These are phyloP conservation scores for Bondarzewia mesenterica DNA, from an alignment of 1,284 basidiomycete genomes.

Conservation along the genomic window DNA sequence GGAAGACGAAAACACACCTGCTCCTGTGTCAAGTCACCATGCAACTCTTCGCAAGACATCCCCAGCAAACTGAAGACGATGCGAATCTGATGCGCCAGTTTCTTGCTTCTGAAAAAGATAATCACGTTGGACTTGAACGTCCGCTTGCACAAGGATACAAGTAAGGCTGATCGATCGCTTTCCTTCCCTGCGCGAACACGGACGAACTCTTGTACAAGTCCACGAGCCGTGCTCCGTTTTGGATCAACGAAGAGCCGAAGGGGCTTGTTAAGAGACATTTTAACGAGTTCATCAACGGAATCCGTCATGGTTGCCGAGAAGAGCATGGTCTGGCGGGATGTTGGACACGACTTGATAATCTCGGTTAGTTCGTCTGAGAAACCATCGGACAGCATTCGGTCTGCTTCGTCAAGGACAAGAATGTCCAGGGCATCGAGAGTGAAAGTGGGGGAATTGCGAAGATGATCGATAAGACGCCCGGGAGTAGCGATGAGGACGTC, in stretches of 20 bases:
- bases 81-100: constrained; percentile 93
- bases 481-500: constrained; percentile 94
- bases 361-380: constrained; percentile 95
- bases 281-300: constrained; percentile 87
- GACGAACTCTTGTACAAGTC: constrained; percentile 94
- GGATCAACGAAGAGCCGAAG: constrained; percentile 95
- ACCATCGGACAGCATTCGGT: constrained; percentile 96
- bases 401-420: constrained; percentile 90
- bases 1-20: constrained; percentile 44
- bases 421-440: constrained; percentile 91
- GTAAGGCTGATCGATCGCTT: constrained; percentile 75
- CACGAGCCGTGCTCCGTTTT: constrained; percentile 80
- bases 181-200: constrained; percentile 76
- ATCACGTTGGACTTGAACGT: constrained; percentile 83
- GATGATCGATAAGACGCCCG: constrained; percentile 93
- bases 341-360: constrained; percentile 86
- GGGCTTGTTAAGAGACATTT: constrained; percentile 86
- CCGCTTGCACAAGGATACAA: constrained; percentile 80
- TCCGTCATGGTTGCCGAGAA: constrained; percentile 99
- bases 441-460: constrained; percentile 93
- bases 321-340: constrained; percentile 91
- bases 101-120: constrained; percentile 94
- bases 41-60: constrained; percentile 85
- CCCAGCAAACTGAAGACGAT: constrained; percentile 87
- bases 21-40: constrained; percentile 94